Evolutionary conservation across 1,139 yeast species (phyloP).

Genomic region (Saccharomycopsis hybrid): DNA sequence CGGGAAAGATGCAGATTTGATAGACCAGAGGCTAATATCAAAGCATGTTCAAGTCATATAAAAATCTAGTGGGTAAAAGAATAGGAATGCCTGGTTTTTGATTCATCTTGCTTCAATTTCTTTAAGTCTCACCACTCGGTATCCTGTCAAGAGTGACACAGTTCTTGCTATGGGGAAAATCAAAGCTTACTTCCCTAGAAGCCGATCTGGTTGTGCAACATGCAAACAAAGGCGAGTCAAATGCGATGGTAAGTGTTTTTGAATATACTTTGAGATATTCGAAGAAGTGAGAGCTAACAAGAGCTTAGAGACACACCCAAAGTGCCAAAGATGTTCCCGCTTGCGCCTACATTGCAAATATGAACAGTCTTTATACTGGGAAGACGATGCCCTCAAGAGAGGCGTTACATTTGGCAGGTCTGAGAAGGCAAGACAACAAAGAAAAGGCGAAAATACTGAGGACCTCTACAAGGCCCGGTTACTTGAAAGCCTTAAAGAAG

Average conservation of each 20-base stretch:
- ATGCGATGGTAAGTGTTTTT: slow-evolving; percentile 28
- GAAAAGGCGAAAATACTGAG: background rate
- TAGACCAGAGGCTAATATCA: too few relatives aligned
- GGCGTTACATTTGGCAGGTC: slow-evolving; percentile 37
- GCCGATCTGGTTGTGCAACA: slow-evolving; percentile 29
- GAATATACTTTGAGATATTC: background rate
- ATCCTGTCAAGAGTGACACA: too few relatives aligned
- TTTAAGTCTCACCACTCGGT: too few relatives aligned
- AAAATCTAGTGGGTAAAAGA: too few relatives aligned
- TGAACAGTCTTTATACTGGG: slow-evolving; percentile 28
- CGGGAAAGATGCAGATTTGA: too few relatives aligned
- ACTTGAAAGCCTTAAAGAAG: too few relatives aligned
- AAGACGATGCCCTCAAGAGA: slow-evolving; percentile 31
- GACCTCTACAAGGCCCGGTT: too few relatives aligned
- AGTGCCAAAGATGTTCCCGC: slow-evolving; percentile 28
- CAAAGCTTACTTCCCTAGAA: slow-evolving; percentile 23
- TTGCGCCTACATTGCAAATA: slow-evolving; percentile 26
- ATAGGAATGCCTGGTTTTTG: too few relatives aligned
- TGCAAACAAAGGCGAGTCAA: slow-evolving; percentile 30
- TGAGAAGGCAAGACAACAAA: slow-evolving; percentile 23
- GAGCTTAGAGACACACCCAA: slow-evolving; percentile 28
- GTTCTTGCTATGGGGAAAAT: slow-evolving; percentile 24
- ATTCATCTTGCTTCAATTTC: too few relatives aligned
- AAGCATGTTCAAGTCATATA: too few relatives aligned
- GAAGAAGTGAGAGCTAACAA: background rate